Percentiles rank a stretch among this genome's conserved stretches.
phyloP scores from a whole-genome alignment of 805 yeast species.

The Saturnispora silvae region DNA sequence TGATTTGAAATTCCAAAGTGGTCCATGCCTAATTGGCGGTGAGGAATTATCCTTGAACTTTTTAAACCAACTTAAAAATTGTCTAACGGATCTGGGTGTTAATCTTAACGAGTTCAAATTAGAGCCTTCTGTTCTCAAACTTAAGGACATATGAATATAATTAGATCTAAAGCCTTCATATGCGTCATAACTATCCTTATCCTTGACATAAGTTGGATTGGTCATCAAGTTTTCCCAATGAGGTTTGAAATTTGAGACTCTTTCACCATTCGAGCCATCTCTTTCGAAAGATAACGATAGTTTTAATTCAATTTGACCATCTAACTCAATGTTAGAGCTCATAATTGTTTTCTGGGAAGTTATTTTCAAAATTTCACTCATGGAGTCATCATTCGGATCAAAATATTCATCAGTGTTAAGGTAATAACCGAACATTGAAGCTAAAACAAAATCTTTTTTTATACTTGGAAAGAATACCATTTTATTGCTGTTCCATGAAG shows the following conservation, averaged over 20 bases:
- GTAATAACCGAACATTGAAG: conserved; percentile 20
- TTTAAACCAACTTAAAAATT: conserved; percentile 75
- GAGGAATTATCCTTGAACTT: conserved; percentile 59
- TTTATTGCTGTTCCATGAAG: conserved; percentile 49
- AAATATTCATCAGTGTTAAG: conserved; percentile 13
- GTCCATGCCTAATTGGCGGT: conserved; percentile 68
- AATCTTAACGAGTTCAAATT: conserved; percentile 63
- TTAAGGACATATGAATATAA: conserved; percentile 60
- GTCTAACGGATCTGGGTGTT: conserved; percentile 52
- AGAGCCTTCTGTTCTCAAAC: conserved; percentile 22
- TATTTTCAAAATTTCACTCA: conserved; percentile 6
- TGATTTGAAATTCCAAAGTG: conserved; percentile 46
- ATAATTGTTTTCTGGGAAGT: conserved; percentile 25
- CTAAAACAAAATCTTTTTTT: conserved; percentile 9
- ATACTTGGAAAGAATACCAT: conserved; percentile 37
- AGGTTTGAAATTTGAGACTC: conserved; percentile 37
- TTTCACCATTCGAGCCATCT: conserved; percentile 20
- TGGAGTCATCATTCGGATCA: conserved; percentile 7
- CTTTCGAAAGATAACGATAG: conserved; percentile 53
- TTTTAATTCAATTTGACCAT: conserved; percentile 50
- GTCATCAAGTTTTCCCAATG: conserved; percentile 46
- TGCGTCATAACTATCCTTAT: conserved; percentile 56
- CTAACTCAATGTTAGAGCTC: conserved; percentile 44
- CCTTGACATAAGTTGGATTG: conserved; percentile 41
- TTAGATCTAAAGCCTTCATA: conserved; percentile 69